Evolutionary conservation across 768 basidiomycete genomes (phyloP).

Genomic region (Sarcodon sp.): DNA sequence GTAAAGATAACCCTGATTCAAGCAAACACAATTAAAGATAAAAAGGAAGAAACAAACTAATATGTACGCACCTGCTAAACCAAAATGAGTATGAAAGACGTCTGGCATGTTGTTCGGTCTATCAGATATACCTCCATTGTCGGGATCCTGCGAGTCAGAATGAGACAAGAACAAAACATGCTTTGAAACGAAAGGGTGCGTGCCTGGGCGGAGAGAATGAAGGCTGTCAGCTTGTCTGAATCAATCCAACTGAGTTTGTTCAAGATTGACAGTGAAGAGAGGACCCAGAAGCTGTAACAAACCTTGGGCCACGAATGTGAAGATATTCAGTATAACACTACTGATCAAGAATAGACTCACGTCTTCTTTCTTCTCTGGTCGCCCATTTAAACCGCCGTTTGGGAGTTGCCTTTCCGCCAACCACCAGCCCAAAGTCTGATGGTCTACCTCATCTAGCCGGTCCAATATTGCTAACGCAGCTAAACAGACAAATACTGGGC

Average conservation of each 20-base stretch:
- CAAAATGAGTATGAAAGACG: slow-evolving; percentile 95
- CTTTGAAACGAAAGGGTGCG: slow-evolving; percentile 6
- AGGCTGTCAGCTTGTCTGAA: slow-evolving; percentile 55
- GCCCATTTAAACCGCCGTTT: slow-evolving; percentile 87
- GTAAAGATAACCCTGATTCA: slow-evolving; percentile 61
- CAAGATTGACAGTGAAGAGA: slow-evolving; percentile 80
- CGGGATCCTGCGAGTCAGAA: slow-evolving; percentile 49
- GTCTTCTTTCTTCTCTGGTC: slow-evolving; percentile 97
- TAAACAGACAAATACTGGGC: slow-evolving; percentile 77
- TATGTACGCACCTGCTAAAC: slow-evolving; percentile 54
- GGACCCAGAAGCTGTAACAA: slow-evolving; percentile 96
- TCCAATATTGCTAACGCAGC: slow-evolving; percentile 84
- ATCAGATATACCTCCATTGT: slow-evolving; percentile 90
- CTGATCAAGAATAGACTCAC: slow-evolving; percentile 32
- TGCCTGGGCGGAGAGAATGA: slow-evolving; percentile 85
- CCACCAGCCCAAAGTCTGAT: slow-evolving; percentile 85
- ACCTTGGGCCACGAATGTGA: slow-evolving; percentile 38
- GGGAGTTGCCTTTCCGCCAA: slow-evolving; percentile 86
- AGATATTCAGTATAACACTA: not conserved
- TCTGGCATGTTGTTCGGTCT: slow-evolving; percentile 88
- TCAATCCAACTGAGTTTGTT: slow-evolving; percentile 83
- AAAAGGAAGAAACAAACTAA: not conserved
- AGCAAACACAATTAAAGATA: not conserved
- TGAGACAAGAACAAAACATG: not conserved
- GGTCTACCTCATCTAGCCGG: slow-evolving; percentile 66